Percentiles rank a stretch among this genome's conserved stretches.
Conservation (phyloP, 768 basidiomycete species). For the Boletales sp. region DNA sequence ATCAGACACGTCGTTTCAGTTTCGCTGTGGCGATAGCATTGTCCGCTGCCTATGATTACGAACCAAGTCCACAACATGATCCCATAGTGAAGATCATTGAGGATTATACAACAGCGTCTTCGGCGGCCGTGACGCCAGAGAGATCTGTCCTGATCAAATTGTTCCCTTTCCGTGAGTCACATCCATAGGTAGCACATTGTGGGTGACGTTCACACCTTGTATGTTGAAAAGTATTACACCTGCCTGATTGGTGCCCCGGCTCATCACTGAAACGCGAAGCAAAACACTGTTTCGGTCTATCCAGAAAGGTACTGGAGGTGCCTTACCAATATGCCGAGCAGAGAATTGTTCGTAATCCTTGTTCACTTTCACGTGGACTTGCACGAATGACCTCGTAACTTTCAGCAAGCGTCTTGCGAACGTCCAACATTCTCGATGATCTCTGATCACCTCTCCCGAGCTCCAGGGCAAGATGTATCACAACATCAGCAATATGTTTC, state of each 20-base stretch:
- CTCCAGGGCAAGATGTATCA: neutral
- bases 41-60: constrained; percentile 7
- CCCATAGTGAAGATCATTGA: constrained; percentile 1
- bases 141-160: neutral
- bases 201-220: neutral
- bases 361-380: neutral
- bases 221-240: constrained; percentile 15
- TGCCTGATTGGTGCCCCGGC: constrained; percentile 22
- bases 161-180: constrained; percentile 8
- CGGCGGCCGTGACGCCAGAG: neutral
- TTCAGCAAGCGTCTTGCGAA: neutral
- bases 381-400: neutral
- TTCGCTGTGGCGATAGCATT: constrained; percentile 2
- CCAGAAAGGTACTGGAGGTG: neutral
- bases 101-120: neutral
- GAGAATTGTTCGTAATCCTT: neutral
- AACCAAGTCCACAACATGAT: constrained; percentile 3
- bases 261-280: constrained; percentile 2
- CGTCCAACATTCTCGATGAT: constrained; percentile 1
- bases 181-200: no score
- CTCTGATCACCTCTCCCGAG: constrained; percentile 2
- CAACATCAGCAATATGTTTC: neutral
- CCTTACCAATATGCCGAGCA: constrained; percentile 2
- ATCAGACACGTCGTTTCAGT: neutral
- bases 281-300: neutral